Percentiles rank a stretch among this genome's conserved stretches.
These are phyloP conservation scores for Bipolaris sorokiniana DNA, from an alignment of 2,329 filamentous ascomycete genomes.

Conservation along the genomic window DNA sequence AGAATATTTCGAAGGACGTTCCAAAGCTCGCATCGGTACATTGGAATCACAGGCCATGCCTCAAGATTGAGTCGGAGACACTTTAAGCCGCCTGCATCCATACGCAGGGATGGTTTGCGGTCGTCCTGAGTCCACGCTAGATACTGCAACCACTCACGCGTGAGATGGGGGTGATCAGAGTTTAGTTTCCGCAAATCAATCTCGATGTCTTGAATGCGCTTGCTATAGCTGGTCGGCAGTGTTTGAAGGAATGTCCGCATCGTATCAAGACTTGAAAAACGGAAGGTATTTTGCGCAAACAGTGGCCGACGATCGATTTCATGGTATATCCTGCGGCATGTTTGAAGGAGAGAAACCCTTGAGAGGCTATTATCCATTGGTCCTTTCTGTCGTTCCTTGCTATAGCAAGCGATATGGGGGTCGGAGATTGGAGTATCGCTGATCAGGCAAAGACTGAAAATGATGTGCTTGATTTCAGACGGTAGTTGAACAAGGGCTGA, in stretches of 20 bases:
- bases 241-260: slow-evolving; percentile 39
- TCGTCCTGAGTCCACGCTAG: slow-evolving; percentile 31
- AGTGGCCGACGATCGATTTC: slow-evolving; percentile 42
- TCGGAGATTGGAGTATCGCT: slow-evolving; percentile 35
- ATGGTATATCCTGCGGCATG: slow-evolving; percentile 45
- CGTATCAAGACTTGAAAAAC: slow-evolving; percentile 44
- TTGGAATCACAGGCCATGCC: slow-evolving; percentile 40
- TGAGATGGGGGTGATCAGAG: slow-evolving; percentile 29
- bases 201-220: slow-evolving; percentile 43
- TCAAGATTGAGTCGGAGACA: slow-evolving; percentile 46
- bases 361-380: slow-evolving; percentile 8
- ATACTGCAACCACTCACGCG: slow-evolving; percentile 48
- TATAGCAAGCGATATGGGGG: slow-evolving; percentile 13
- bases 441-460: slow-evolving; percentile 39
- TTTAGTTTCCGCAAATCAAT: slow-evolving; percentile 45
- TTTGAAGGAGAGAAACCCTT: slow-evolving; percentile 43
- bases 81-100: slow-evolving; percentile 40
- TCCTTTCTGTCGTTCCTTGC: neutral
- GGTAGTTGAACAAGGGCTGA: slow-evolving; percentile 43
- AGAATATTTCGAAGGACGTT: slow-evolving; percentile 40
- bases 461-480: slow-evolving; percentile 45
- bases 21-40: slow-evolving; percentile 42
- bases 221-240: slow-evolving; percentile 27
- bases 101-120: slow-evolving; percentile 30
- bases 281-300: slow-evolving; percentile 45